Conservation (phyloP, 2,329 filamentous ascomycete species). For the Xylariales sp. region DNA sequence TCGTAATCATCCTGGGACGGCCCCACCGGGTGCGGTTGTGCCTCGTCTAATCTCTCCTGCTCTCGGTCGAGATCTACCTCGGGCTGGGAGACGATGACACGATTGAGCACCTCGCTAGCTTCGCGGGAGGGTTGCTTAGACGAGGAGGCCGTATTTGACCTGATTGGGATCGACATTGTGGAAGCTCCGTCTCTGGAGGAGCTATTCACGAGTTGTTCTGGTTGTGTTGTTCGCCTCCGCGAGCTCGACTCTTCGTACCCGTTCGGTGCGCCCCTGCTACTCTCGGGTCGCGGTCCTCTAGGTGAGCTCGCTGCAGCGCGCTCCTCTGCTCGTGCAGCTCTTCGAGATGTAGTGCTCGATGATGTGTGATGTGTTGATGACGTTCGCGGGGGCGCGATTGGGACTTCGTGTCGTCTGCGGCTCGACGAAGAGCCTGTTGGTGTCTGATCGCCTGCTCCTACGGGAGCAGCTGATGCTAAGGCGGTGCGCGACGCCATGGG, state of each 20-base stretch:
- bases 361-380: conserved; percentile 65
- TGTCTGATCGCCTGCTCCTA: conserved; percentile 37
- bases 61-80: conserved; percentile 70
- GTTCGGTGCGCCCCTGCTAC: conserved; percentile 25
- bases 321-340: conserved; percentile 40
- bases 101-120: conserved; percentile 73
- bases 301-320: conserved; percentile 38
- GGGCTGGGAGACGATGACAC: conserved; percentile 72
- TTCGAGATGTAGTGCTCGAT: conserved; percentile 30
- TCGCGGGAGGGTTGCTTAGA: conserved; percentile 64
- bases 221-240: conserved; percentile 30
- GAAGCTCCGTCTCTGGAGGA: conserved; percentile 31
- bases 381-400: conserved; percentile 73
- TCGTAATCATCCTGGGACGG: conserved; percentile 36
- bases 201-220: conserved; percentile 31
- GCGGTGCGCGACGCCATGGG: conserved; percentile 45
- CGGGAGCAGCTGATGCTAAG: conserved; percentile 35
- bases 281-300: conserved; percentile 23
- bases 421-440: conserved; percentile 35
- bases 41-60: conserved; percentile 63
- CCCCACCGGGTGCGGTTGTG: conserved; percentile 37
- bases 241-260: conserved; percentile 31
- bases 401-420: conserved; percentile 58
- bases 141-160: conserved; percentile 36
- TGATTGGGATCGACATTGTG: conserved; percentile 40